Evolutionary conservation across 805 yeast genomes (phyloP).

Genomic region (Candida morakotiae): DNA sequence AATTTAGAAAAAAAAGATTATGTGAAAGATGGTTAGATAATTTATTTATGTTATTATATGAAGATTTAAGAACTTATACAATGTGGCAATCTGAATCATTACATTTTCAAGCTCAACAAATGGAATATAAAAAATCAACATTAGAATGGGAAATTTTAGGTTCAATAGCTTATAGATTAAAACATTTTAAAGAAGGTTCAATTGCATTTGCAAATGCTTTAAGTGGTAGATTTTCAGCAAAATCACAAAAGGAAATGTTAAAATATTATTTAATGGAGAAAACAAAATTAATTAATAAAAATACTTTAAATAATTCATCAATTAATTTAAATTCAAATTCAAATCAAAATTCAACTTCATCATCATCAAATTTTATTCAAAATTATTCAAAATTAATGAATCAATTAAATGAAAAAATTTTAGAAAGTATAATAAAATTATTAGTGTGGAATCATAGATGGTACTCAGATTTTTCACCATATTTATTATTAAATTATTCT

Average conservation of each 20-base stretch:
- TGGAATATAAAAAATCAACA: conserved; percentile 71
- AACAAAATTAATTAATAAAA: conserved; percentile 29
- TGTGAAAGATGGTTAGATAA: conserved; percentile 77
- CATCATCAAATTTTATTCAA: conserved; percentile 14
- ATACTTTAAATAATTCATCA: conserved; percentile 10
- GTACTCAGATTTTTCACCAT: conserved; percentile 88
- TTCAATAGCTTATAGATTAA: conserved; percentile 75
- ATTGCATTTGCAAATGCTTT: conserved; percentile 76
- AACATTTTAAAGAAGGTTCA: conserved; percentile 84
- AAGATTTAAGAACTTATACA: conserved; percentile 77
- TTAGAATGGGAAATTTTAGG: conserved; percentile 94
- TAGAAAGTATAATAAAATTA: conserved; percentile 69
- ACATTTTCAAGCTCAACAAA: conserved; percentile 84
- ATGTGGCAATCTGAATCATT: conserved; percentile 91
- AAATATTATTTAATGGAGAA: conserved; percentile 57
- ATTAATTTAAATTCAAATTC: conserved; percentile 5
- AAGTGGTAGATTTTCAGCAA: conserved; percentile 71
- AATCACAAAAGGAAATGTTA: conserved; percentile 70
- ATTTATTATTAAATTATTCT: conserved; percentile 52
- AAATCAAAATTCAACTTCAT: too few species aligned
- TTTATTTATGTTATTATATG: conserved; percentile 63
- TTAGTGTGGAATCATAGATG: conserved; percentile 98
- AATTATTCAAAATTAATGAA: conserved; percentile 37
- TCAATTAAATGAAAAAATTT: conserved; percentile 50
- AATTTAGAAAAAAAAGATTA: conserved; percentile 59